These are phyloP conservation scores for Boletus subcaerulescens DNA, from an alignment of 768 basidiomycete genomes.

Conservation along the genomic window DNA sequence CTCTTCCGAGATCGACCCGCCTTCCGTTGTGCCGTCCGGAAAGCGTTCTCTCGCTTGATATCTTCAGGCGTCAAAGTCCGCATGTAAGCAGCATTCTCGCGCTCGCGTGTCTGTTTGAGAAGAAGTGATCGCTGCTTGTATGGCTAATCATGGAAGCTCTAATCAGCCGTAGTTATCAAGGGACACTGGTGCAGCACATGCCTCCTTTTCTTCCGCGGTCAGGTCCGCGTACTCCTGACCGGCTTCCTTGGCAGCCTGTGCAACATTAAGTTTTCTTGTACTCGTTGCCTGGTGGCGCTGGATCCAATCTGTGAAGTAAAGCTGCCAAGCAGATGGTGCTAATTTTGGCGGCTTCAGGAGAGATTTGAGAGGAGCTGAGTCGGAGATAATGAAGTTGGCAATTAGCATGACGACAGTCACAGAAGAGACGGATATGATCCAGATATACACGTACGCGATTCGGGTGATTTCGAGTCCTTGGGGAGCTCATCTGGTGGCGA, in stretches of 20 bases:
- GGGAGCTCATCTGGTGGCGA: slow-evolving; percentile 28
- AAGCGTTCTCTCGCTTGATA: slow-evolving; percentile 90
- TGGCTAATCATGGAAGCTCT: slow-evolving; percentile 47
- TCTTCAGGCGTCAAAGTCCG: slow-evolving; percentile 87
- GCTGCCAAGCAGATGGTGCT: slow-evolving; percentile 93
- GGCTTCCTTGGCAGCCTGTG: slow-evolving; percentile 93
- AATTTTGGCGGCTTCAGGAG: slow-evolving; percentile 83
- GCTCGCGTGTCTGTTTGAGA: slow-evolving; percentile 82
- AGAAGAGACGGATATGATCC: slow-evolving; percentile 28
- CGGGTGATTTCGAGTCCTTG: slow-evolving; percentile 41
- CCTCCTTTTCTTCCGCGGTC: slow-evolving; percentile 80
- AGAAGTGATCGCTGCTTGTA: slow-evolving; percentile 82
- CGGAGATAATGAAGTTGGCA: slow-evolving; percentile 24
- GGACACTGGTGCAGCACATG: slow-evolving; percentile 35
- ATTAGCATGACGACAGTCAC: slow-evolving; percentile 31
- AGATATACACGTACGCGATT: slow-evolving; percentile 45
- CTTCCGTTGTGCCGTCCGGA: slow-evolving; percentile 88
- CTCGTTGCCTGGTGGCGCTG: slow-evolving; percentile 78
- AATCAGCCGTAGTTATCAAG: slow-evolving; percentile 22
- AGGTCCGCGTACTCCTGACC: slow-evolving; percentile 85
- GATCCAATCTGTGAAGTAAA: slow-evolving; percentile 96
- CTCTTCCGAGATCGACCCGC: slow-evolving; percentile 90
- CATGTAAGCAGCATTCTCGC: slow-evolving; percentile 82
- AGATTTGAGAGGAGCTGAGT: slow-evolving; percentile 67
- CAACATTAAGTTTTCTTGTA: slow-evolving; percentile 87